Conservation (phyloP, 352 stramenopile genomes). For the Pythium dissimile region DNA sequence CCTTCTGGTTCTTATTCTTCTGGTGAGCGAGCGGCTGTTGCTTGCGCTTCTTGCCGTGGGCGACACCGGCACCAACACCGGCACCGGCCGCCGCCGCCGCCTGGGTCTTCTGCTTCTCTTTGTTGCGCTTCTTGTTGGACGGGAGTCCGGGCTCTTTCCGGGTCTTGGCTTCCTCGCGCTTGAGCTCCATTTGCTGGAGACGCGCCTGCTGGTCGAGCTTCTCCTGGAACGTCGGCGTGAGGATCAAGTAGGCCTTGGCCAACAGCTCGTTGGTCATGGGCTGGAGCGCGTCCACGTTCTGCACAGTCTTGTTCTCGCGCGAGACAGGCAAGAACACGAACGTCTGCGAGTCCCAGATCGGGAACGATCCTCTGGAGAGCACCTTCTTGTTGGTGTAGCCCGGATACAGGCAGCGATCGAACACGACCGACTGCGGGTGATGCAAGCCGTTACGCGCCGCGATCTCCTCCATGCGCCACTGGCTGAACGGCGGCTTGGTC, state of each 20-base stretch:
- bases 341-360: conserved; percentile 94
- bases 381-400: conserved; percentile 97
- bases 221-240: conserved; percentile 62
- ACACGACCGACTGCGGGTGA: conserved; percentile 82
- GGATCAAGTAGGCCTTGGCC: conserved; percentile 60
- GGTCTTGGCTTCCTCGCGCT: conserved; percentile 25
- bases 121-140: conserved; percentile 11
- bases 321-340: conserved; percentile 86
- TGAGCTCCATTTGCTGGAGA: conserved; percentile 28
- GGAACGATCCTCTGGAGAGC: conserved; percentile 93
- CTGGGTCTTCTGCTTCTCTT: conserved; percentile 26
- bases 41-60: conserved; percentile 16
- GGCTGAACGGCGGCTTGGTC: conserved; percentile 90
- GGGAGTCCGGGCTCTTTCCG: background rate
- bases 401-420: conserved; percentile 90
- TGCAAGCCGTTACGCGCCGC: conserved; percentile 40
- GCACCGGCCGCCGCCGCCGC: background rate
- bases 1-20: conserved; percentile 34
- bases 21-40: conserved; percentile 27
- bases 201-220: conserved; percentile 27
- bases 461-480: conserved; percentile 83
- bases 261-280: conserved; percentile 58
- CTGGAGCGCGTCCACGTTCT: conserved; percentile 22
- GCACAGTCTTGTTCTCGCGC: conserved; percentile 13
- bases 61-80: too few relatives aligned